Percentiles rank a stretch among this genome's conserved stretches.
Conservation (phyloP, 192 early-diverging fungal species). For the Ambispora gerdemannii region DNA sequence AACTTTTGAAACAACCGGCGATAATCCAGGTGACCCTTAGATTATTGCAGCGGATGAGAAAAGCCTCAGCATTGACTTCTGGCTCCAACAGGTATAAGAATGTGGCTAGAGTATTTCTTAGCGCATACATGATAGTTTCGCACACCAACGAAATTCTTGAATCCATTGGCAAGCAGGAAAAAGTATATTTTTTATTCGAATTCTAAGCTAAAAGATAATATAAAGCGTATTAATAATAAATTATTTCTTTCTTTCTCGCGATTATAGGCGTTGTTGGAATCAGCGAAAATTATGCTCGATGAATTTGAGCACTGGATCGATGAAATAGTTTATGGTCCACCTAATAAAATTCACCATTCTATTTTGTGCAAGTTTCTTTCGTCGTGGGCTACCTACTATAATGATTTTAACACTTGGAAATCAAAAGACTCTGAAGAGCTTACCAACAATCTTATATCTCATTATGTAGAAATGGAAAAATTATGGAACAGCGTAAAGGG, state of each 20-base stretch:
- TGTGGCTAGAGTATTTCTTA: slow-evolving; percentile 65
- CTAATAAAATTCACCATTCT: slow-evolving; percentile 15
- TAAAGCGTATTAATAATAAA: no score
- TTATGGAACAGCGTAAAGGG: slow-evolving; percentile 57
- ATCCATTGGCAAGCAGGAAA: slow-evolving; percentile 47
- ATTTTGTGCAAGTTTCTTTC: slow-evolving; percentile 39
- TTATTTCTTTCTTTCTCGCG: no score
- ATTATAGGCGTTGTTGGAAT: slow-evolving; percentile 35
- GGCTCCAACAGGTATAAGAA: slow-evolving; percentile 39
- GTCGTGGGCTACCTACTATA: slow-evolving; percentile 54
- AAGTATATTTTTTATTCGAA: no score
- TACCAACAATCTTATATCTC: slow-evolving; percentile 58
- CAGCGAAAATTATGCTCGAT: slow-evolving; percentile 35
- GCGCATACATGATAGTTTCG: slow-evolving; percentile 66
- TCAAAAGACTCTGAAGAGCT: slow-evolving; percentile 56
- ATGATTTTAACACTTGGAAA: slow-evolving; percentile 68
- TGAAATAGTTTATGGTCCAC: slow-evolving; percentile 14
- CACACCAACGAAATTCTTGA: slow-evolving; percentile 63
- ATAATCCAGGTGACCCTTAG: slow-evolving; percentile 43
- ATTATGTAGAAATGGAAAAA: slow-evolving; percentile 65
- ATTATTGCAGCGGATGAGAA: slow-evolving; percentile 32
- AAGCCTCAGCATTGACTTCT: slow-evolving; percentile 26
- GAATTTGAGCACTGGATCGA: slow-evolving; percentile 40
- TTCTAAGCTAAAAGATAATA: no score
- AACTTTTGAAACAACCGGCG: slow-evolving; percentile 18